Evolutionary conservation across 345 rosid species (phyloP).

Genomic region (Ailanthus altissimus): DNA sequence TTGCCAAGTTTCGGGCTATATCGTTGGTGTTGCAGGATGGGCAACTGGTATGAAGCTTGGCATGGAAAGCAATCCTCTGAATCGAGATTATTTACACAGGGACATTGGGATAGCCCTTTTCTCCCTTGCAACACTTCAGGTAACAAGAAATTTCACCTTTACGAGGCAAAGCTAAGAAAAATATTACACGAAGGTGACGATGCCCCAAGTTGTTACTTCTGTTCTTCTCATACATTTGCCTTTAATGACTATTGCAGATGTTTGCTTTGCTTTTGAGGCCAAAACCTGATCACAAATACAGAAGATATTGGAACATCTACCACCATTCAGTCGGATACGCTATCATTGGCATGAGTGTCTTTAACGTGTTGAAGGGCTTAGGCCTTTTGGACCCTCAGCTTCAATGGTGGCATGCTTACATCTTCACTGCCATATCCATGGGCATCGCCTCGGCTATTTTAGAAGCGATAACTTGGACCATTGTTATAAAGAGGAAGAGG

Average conservation of each 20-base stretch:
- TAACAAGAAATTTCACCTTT: constrained; percentile 14
- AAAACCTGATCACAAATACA: constrained; percentile 73
- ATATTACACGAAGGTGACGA: too few relatives aligned
- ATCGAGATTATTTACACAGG: constrained; percentile 46
- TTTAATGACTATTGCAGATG: constrained; percentile 27
- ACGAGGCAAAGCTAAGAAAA: too few relatives aligned
- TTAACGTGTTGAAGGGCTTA: constrained; percentile 64
- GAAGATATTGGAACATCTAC: constrained; percentile 79
- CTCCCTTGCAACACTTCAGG: constrained; percentile 77
- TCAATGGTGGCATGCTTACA: constrained; percentile 57
- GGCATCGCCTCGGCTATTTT: constrained; percentile 44
- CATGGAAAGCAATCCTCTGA: constrained; percentile 39
- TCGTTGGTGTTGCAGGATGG: constrained; percentile 79
- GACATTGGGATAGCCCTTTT: constrained; percentile 66
- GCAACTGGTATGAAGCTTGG: constrained; percentile 77
- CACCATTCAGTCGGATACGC: constrained; percentile 71
- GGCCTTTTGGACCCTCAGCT: constrained; percentile 52
- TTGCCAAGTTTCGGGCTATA: constrained; percentile 70
- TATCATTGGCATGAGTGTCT: constrained; percentile 44
- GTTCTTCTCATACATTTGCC: not conserved
- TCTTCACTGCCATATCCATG: constrained; percentile 44
- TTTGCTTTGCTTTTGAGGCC: constrained; percentile 80
- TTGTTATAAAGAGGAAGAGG: constrained; percentile 59
- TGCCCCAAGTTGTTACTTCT: too few relatives aligned
- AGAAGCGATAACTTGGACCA: constrained; percentile 65